A percentile compares a stretch with the other conserved stretches of the same genome.
Conservation (phyloP, 2,329 filamentous ascomycete genomes). For the Trichoderma semiorbis region DNA sequence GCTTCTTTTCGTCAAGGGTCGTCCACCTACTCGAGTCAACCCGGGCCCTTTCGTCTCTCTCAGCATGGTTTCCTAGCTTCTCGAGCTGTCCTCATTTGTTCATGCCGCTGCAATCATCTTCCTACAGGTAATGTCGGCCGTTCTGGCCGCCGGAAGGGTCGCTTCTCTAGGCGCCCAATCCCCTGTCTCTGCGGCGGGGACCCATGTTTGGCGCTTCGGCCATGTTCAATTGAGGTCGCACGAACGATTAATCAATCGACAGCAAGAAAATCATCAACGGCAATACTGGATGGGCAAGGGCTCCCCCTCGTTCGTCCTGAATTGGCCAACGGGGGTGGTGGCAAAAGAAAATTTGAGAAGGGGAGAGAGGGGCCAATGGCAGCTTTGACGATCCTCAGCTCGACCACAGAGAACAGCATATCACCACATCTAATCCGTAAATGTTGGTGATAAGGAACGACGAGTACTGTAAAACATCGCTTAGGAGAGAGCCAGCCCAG, state of each 20-base stretch:
- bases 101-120: background rate
- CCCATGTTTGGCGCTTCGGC: constrained; percentile 15
- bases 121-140: constrained; percentile 7
- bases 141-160: constrained; percentile 16
- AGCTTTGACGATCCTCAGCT: constrained; percentile 6
- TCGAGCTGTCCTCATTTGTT: background rate
- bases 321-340: constrained; percentile 22
- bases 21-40: background rate
- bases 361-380: constrained; percentile 17
- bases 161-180: constrained; percentile 17
- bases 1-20: background rate
- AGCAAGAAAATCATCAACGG: constrained; percentile 12
- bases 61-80: background rate
- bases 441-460: background rate
- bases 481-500: background rate
- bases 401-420: background rate
- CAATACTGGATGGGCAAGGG: background rate
- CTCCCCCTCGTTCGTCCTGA: background rate
- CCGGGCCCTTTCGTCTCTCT: background rate
- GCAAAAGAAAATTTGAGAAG: constrained; percentile 25
- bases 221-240: constrained; percentile 21
- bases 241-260: constrained; percentile 18
- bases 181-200: constrained; percentile 11
- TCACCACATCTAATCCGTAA: background rate
- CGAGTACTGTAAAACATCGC: background rate